Conservation (phyloP, 2,329 filamentous ascomycete genomes). For the Curvularia spicifera region DNA sequence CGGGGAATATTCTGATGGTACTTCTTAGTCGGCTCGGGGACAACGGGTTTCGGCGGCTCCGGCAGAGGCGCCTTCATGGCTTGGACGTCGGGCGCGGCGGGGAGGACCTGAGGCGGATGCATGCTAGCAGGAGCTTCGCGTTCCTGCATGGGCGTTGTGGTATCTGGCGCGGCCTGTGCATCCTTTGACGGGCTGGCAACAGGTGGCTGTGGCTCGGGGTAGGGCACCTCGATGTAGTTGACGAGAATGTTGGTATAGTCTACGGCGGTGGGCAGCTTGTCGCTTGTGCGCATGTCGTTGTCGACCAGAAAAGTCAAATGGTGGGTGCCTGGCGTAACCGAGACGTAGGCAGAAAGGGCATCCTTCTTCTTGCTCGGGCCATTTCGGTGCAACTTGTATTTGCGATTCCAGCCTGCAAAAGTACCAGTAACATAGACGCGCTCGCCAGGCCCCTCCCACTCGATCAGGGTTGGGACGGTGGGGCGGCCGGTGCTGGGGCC, state of each 20-base stretch:
- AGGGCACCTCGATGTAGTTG: slow-evolving; percentile 94
- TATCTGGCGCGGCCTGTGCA: slow-evolving; percentile 28
- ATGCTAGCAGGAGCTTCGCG: slow-evolving; percentile 32
- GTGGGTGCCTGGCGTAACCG: slow-evolving; percentile 90
- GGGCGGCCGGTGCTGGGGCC: slow-evolving; percentile 68
- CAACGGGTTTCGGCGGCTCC: slow-evolving; percentile 37
- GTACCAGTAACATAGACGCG: slow-evolving; percentile 97
- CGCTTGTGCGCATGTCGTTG: slow-evolving; percentile 87
- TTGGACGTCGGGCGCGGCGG: slow-evolving; percentile 49
- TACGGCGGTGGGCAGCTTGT: slow-evolving; percentile 88
- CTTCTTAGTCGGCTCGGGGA: slow-evolving; percentile 51
- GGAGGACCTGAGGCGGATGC: slow-evolving; percentile 49
- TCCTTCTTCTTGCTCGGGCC: slow-evolving; percentile 56
- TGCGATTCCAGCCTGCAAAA: slow-evolving; percentile 96
- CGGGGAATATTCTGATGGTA: slow-evolving; percentile 80
- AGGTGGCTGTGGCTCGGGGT: slow-evolving; percentile 66
- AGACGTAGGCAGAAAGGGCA: slow-evolving; percentile 76
- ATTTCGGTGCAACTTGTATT: slow-evolving; percentile 82
- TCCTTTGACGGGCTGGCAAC: slow-evolving; percentile 26
- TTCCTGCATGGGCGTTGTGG: slow-evolving; percentile 36
- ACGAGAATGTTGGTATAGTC: slow-evolving; percentile 98
- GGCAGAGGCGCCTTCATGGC: slow-evolving; percentile 34
- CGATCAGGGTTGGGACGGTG: slow-evolving; percentile 81
- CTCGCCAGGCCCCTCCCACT: slow-evolving; percentile 83
- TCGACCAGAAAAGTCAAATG: slow-evolving; percentile 97